phyloP scores from a whole-genome alignment of 1,284 basidiomycete species.

The Stygiomarasmius scandens region DNA sequence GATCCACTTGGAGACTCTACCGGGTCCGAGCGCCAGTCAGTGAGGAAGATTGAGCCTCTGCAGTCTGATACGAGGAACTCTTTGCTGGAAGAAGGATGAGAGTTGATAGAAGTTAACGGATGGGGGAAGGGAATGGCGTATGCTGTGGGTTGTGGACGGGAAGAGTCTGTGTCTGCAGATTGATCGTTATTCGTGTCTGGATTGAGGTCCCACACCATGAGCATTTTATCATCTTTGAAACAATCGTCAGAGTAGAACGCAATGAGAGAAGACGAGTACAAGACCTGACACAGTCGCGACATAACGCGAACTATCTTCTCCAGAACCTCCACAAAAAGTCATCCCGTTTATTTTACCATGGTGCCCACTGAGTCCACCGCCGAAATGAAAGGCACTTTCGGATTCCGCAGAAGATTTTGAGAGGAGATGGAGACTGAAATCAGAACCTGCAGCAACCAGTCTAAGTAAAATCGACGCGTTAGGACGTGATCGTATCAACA shows the following conservation, averaged over 20 bases:
- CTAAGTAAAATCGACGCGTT: constrained; percentile 39
- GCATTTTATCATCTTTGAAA: constrained; percentile 80
- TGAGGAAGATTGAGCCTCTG: constrained; percentile 70
- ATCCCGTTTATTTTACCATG: constrained; percentile 75
- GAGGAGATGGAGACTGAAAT: constrained; percentile 71
- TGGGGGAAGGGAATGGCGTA: constrained; percentile 73
- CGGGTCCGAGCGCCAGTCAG: constrained; percentile 78
- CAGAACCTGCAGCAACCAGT: constrained; percentile 63
- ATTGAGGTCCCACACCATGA: constrained; percentile 82
- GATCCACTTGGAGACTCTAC: constrained; percentile 53
- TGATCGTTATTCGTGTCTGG: constrained; percentile 40
- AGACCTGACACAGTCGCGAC: constrained; percentile 77
- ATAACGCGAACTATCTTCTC: constrained; percentile 66
- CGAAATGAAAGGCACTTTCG: constrained; percentile 69
- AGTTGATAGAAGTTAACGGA: constrained; percentile 64
- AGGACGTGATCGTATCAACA: not conserved
- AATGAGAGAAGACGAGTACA: not conserved
- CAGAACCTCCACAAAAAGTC: constrained; percentile 72
- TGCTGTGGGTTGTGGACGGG: constrained; percentile 69
- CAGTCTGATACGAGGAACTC: constrained; percentile 77
- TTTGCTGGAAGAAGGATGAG: constrained; percentile 74
- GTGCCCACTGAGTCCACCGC: constrained; percentile 76
- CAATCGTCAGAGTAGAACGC: no score
- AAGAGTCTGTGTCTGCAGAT: constrained; percentile 27
- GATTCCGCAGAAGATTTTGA: constrained; percentile 51